These are phyloP conservation scores for Myriosclerotinia duriaeana DNA, from an alignment of 2,329 filamentous ascomycete species.

Conservation along the genomic window DNA sequence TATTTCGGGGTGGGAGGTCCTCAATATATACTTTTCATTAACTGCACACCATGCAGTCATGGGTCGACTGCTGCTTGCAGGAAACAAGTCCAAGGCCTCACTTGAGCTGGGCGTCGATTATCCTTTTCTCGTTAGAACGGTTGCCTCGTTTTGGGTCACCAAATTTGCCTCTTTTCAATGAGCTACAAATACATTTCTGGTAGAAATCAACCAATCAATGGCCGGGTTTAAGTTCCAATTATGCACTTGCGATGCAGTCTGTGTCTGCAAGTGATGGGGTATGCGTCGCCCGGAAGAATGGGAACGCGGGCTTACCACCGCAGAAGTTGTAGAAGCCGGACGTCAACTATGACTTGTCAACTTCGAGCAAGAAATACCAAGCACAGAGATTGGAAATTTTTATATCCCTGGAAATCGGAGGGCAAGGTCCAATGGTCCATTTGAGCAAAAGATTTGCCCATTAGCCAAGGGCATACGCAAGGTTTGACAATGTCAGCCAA, in stretches of 20 bases:
- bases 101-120: slow-evolving; percentile 27
- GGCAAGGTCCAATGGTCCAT: not conserved
- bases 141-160: slow-evolving; percentile 32
- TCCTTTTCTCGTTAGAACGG: slow-evolving; percentile 29
- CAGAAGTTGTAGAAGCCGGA: slow-evolving; percentile 16
- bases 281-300: slow-evolving; percentile 12
- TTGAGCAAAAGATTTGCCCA: not conserved
- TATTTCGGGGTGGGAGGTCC: slow-evolving; percentile 25
- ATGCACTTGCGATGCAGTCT: slow-evolving; percentile 20
- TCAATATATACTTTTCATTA: slow-evolving; percentile 30
- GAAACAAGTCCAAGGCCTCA: slow-evolving; percentile 17
- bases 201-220: slow-evolving; percentile 17
- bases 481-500: slow-evolving; percentile 5
- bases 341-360: slow-evolving; percentile 6
- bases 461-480: not conserved
- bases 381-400: not conserved
- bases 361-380: not conserved
- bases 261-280: slow-evolving; percentile 22
- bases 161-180: slow-evolving; percentile 26
- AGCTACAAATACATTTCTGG: slow-evolving; percentile 25
- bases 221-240: not conserved
- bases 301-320: slow-evolving; percentile 6
- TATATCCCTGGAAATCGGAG: not conserved
- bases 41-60: slow-evolving; percentile 22
- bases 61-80: slow-evolving; percentile 31